Percentiles rank a stretch among this genome's conserved stretches.
Conservation (phyloP, 805 yeast genomes). For the Metschnikowia kofuensis region DNA sequence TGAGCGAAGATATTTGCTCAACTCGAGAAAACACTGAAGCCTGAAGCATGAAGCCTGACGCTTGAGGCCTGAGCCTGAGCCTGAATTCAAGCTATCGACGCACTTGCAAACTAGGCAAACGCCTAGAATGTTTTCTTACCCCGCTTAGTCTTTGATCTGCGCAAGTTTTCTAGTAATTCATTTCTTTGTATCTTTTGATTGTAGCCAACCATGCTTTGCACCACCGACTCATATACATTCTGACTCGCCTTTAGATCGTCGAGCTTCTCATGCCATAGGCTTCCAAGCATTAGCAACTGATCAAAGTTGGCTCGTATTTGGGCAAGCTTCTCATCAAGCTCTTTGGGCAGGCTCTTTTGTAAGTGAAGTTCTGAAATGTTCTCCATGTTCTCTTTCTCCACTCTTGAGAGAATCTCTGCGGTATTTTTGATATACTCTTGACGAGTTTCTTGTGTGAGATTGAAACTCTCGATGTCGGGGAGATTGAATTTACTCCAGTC, state of each 20-base stretch:
- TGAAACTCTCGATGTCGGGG: slow-evolving; percentile 34
- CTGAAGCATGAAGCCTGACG: no score
- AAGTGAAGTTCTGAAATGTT: slow-evolving; percentile 29
- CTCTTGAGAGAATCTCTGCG: slow-evolving; percentile 23
- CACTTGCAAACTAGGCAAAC: background rate
- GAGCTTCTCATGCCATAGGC: slow-evolving; percentile 53
- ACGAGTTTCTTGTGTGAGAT: slow-evolving; percentile 28
- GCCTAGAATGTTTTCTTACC: slow-evolving; percentile 15
- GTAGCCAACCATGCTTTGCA: slow-evolving; percentile 86
- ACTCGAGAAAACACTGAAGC: background rate
- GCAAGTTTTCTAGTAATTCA: slow-evolving; percentile 35
- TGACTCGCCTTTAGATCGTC: slow-evolving; percentile 58
- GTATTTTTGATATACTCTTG: slow-evolving; percentile 25
- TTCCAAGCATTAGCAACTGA: slow-evolving; percentile 26
- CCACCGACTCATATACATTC: slow-evolving; percentile 77
- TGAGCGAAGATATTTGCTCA: no score
- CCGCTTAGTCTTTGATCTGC: slow-evolving; percentile 24
- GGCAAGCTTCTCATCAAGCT: slow-evolving; percentile 36
- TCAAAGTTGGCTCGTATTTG: slow-evolving; percentile 27
- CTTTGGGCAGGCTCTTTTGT: slow-evolving; percentile 18
- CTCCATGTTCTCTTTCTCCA: slow-evolving; percentile 35
- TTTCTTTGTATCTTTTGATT: slow-evolving; percentile 73
- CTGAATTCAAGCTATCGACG: no score
- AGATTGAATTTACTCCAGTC: slow-evolving; percentile 34
- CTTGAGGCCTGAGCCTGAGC: no score